phyloP scores from a whole-genome alignment of 768 basidiomycete genomes.

The Boletellus sp. region DNA sequence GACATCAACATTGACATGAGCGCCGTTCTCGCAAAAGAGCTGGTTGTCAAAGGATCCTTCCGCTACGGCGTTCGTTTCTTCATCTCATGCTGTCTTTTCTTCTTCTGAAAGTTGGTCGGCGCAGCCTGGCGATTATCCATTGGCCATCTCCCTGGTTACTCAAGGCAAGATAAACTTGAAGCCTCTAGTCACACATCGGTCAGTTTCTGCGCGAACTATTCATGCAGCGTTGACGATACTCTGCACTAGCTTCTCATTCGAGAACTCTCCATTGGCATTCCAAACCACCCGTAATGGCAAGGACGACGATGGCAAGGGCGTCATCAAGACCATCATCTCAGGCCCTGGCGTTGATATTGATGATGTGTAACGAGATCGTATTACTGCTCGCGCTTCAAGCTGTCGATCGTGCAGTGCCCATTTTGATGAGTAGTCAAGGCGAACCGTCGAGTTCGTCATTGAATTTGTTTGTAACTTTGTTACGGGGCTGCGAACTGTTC shows the following conservation, averaged over 20 bases:
- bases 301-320: slow-evolving; percentile 79
- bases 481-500: too few species aligned
- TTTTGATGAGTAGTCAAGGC: too few species aligned
- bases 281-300: slow-evolving; percentile 74
- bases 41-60: slow-evolving; percentile 85
- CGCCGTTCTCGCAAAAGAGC: slow-evolving; percentile 69
- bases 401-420: too few species aligned
- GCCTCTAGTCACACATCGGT: slow-evolving; percentile 88
- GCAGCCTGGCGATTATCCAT: slow-evolving; percentile 79
- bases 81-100: background rate
- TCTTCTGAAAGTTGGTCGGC: background rate
- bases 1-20: slow-evolving; percentile 74
- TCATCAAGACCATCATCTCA: slow-evolving; percentile 88
- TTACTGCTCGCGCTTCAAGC: too few species aligned
- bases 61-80: slow-evolving; percentile 64
- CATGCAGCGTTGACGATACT: background rate
- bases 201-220: slow-evolving; percentile 11
- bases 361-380: slow-evolving; percentile 27
- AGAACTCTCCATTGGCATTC: slow-evolving; percentile 78
- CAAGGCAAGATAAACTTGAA: slow-evolving; percentile 82
- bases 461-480: too few species aligned
- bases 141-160: slow-evolving; percentile 80
- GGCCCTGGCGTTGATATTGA: slow-evolving; percentile 62
- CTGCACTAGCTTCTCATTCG: slow-evolving; percentile 61
- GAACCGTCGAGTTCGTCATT: too few species aligned